Evolutionary conservation across 148 eudicot species (phyloP).

Genomic region (Silene conica): DNA sequence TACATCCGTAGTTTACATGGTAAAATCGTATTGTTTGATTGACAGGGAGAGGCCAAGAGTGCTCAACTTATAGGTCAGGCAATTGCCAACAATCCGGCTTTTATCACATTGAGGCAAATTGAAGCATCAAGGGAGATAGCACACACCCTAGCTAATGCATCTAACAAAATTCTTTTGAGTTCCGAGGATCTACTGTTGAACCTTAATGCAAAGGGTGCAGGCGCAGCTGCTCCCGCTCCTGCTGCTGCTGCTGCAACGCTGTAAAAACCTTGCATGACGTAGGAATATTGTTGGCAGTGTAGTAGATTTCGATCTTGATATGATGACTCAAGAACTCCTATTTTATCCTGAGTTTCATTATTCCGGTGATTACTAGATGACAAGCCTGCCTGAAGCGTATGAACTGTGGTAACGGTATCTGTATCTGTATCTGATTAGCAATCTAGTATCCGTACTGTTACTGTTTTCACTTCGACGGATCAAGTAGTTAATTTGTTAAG

Average conservation of each 20-base stretch:
- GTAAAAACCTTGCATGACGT: background rate
- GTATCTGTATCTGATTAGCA: too few species aligned
- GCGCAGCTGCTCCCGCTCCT: background rate
- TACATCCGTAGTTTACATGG: background rate
- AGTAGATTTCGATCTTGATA: background rate
- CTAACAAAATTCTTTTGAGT: slow-evolving; percentile 66
- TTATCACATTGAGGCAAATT: slow-evolving; percentile 75
- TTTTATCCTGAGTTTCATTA: background rate
- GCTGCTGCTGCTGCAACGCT: background rate
- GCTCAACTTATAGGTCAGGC: slow-evolving; percentile 62
- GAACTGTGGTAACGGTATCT: too few species aligned
- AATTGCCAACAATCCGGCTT: slow-evolving; percentile 86
- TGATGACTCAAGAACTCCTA: background rate
- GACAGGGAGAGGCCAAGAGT: slow-evolving; percentile 28
- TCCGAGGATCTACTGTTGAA: slow-evolving; percentile 75
- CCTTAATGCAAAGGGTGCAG: slow-evolving; percentile 43
- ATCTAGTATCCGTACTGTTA: too few species aligned
- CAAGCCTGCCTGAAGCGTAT: too few species aligned
- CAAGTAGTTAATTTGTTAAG: too few species aligned
- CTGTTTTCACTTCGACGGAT: background rate
- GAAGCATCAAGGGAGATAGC: slow-evolving; percentile 91
- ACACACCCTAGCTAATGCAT: slow-evolving; percentile 45
- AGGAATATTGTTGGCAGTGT: background rate
- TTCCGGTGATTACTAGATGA: background rate
- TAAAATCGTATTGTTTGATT: background rate